phyloP scores from a whole-genome alignment of 169 alveolate species.

The Plasmodium blacklocki region DNA sequence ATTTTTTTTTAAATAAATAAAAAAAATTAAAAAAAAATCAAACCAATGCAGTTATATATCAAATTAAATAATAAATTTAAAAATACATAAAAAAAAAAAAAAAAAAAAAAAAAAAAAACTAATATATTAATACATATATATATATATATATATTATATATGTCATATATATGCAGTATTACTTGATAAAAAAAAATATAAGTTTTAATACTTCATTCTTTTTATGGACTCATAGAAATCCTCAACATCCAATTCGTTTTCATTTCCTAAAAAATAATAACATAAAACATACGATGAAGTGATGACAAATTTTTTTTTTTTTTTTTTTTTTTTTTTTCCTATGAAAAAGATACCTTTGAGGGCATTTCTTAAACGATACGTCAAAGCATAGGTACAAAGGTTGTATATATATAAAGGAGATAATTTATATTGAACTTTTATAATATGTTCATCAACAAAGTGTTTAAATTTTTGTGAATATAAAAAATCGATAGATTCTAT shows the following conservation, averaged over 20 bases:
- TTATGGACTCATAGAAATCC: slow-evolving; percentile 12
- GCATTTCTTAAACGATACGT: slow-evolving; percentile 5
- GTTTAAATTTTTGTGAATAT: slow-evolving; percentile 11
- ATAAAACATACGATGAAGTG: too few relatives aligned
- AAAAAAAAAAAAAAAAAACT: too few relatives aligned
- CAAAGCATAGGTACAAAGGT: slow-evolving; percentile 19
- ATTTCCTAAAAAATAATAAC: slow-evolving; percentile 4
- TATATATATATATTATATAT: too few relatives aligned
- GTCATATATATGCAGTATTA: too few relatives aligned
- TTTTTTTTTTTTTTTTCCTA: not conserved
- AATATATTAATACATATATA: too few relatives aligned
- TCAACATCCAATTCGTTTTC: slow-evolving; percentile 20
- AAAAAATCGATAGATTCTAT: slow-evolving; percentile 22
- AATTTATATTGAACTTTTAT: slow-evolving; percentile 6
- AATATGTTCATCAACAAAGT: slow-evolving; percentile 24
- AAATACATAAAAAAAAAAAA: too few relatives aligned
- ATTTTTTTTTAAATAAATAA: too few relatives aligned
- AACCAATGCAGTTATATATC: too few relatives aligned
- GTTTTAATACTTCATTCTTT: slow-evolving; percentile 2
- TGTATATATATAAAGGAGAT: slow-evolving; percentile 37
- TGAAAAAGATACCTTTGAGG: slow-evolving; percentile 14
- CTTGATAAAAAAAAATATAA: too few relatives aligned
- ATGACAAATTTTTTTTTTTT: slow-evolving; percentile 1
- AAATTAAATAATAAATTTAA: too few relatives aligned
- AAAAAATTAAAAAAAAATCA: too few relatives aligned